Evolutionary conservation across 2,329 filamentous ascomycete species (phyloP).

Genomic region (Talaromyces sp.): DNA sequence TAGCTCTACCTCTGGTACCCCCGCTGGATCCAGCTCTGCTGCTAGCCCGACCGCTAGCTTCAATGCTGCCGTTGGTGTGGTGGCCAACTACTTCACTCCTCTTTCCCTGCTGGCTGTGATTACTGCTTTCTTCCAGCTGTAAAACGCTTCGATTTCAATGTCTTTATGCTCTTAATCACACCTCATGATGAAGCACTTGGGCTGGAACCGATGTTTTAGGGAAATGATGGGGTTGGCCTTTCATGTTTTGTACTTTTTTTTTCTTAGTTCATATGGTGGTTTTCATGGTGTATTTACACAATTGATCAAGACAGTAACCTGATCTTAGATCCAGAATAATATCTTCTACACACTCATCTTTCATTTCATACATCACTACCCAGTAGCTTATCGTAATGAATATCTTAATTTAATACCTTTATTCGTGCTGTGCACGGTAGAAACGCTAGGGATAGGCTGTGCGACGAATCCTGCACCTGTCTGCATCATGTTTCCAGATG

Average conservation of each 20-base stretch:
- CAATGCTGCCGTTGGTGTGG: constrained; percentile 25
- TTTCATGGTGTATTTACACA: constrained; percentile 10
- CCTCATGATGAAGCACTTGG: constrained; percentile 25
- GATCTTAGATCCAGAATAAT: neutral
- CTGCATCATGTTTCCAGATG: too few species aligned
- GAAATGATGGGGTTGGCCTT: constrained; percentile 16
- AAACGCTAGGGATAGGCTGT: too few species aligned
- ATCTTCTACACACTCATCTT: too few species aligned
- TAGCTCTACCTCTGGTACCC: neutral
- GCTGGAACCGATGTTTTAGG: constrained; percentile 25
- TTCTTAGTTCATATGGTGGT: constrained; percentile 3
- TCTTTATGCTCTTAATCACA: constrained; percentile 14
- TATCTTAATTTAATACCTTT: too few species aligned
- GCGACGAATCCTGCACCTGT: too few species aligned
- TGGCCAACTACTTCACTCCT: constrained; percentile 25
- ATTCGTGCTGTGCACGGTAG: too few species aligned
- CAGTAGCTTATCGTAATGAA: too few species aligned
- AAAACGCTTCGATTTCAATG: constrained; percentile 10
- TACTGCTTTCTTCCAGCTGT: constrained; percentile 35
- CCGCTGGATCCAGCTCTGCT: constrained; percentile 15
- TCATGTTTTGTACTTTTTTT: constrained; percentile 8
- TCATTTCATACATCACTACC: too few species aligned
- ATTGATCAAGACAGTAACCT: neutral
- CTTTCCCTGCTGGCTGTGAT: constrained; percentile 29
- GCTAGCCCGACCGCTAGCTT: constrained; percentile 12